Conservation (phyloP, 345 rosid species). For the Erodium maritimum region DNA sequence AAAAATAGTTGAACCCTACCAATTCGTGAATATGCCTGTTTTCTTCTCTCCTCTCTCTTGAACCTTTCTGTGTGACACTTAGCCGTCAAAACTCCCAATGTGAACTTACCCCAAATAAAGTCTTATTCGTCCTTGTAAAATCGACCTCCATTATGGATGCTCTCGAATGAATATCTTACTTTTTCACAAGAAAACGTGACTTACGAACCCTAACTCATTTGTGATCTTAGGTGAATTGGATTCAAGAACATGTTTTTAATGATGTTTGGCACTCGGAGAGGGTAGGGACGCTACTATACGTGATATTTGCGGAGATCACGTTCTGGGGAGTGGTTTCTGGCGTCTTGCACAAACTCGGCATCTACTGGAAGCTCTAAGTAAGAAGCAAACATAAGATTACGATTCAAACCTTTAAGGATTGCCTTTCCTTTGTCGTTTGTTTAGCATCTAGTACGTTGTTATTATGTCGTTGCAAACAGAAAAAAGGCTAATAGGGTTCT, state of each 20-base stretch:
- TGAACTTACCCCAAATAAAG: no score
- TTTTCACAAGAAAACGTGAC: not conserved
- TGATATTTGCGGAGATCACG: slow-evolving; percentile 42
- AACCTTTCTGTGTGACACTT: no score
- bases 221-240: slow-evolving; percentile 37
- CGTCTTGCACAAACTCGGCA: slow-evolving; percentile 36
- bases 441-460: no score
- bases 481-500: no score
- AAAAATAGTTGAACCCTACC: no score
- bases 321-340: slow-evolving; percentile 50
- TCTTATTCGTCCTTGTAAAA: no score
- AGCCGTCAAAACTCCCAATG: no score
- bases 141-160: no score
- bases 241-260: slow-evolving; percentile 37
- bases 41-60: no score
- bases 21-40: no score
- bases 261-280: slow-evolving; percentile 45
- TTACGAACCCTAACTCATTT: not conserved
- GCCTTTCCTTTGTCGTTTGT: not conserved
- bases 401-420: not conserved
- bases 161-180: not conserved
- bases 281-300: slow-evolving; percentile 40
- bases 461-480: no score
- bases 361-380: slow-evolving; percentile 60
- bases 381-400: slow-evolving; percentile 8